phyloP scores from a whole-genome alignment of 805 yeast species.

The Debaryomyces prosopidis region DNA sequence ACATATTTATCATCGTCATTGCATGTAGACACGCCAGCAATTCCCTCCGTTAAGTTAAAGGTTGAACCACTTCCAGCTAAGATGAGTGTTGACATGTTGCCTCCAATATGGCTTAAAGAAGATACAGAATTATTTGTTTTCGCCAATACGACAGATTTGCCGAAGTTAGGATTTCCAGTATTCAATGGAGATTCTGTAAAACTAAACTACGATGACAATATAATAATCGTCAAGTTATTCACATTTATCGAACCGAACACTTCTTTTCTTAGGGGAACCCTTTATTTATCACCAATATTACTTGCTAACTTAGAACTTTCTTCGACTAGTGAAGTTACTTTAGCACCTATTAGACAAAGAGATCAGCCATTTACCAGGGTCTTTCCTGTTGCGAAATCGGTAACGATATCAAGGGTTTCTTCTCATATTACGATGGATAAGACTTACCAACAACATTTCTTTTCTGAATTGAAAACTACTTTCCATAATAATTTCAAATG shows the following conservation, averaged over 20 bases:
- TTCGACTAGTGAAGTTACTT: constrained; percentile 11
- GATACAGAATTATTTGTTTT: constrained; percentile 40
- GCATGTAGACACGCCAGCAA: constrained; percentile 12
- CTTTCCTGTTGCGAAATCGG: constrained; percentile 56
- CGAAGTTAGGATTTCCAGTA: constrained; percentile 52
- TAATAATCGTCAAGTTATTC: constrained; percentile 43
- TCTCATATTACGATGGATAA: constrained; percentile 70
- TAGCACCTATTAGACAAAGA: constrained; percentile 16
- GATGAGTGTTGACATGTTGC: constrained; percentile 22
- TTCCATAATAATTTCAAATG: constrained; percentile 62
- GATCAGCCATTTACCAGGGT: constrained; percentile 22
- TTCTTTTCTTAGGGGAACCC: constrained; percentile 30
- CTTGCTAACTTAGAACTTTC: constrained; percentile 48
- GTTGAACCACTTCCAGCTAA: constrained; percentile 31
- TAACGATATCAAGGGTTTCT: constrained; percentile 65
- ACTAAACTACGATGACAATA: constrained; percentile 15
- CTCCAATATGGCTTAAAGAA: constrained; percentile 26
- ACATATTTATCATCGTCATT: constrained; percentile 32
- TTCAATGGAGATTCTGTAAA: constrained; percentile 69
- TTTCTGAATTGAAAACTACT: constrained; percentile 58
- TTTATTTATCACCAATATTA: constrained; percentile 67
- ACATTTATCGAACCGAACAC: constrained; percentile 67
- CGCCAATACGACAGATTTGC: constrained; percentile 50
- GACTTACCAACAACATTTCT: constrained; percentile 58
- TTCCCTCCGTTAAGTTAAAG: constrained; percentile 13